Conservation (phyloP, 768 basidiomycete genomes). For the Xerocomellus chrysenteron region DNA sequence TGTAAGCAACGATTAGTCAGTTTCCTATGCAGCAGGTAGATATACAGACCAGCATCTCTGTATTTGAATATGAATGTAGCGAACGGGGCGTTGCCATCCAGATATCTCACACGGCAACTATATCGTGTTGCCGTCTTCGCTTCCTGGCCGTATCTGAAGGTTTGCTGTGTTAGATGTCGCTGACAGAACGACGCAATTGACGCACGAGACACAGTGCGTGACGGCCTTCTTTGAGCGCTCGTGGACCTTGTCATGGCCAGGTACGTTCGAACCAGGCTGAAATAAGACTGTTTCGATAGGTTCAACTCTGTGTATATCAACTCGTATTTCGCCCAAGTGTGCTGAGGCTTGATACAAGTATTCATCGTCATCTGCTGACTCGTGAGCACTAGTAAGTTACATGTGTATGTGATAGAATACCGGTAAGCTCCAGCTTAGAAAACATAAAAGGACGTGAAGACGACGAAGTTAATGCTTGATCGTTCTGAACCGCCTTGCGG, state of each 20-base stretch:
- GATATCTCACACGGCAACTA: not conserved
- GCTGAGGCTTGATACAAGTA: conserved; percentile 13
- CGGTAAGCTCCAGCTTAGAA: conserved; percentile 28
- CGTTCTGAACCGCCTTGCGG: conserved; percentile 8
- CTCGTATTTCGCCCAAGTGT: conserved; percentile 23
- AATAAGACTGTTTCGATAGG: fast-evolving
- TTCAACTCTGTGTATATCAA: conserved; percentile 9
- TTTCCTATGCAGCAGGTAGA: not conserved
- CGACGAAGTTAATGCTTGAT: conserved; percentile 11
- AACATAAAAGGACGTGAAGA: conserved; percentile 24
- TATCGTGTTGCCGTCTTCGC: not conserved
- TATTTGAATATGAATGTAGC: conserved; percentile 33
- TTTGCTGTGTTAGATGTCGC: not conserved
- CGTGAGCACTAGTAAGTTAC: conserved; percentile 4
- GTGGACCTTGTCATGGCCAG: conserved; percentile 23
- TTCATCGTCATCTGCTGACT: conserved; percentile 27
- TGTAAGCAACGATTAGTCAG: not conserved
- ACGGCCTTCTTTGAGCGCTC: conserved; percentile 34
- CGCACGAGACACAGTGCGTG: conserved; percentile 29
- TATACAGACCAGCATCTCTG: conserved; percentile 26
- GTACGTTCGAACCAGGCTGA: not conserved
- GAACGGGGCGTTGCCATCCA: conserved; percentile 20
- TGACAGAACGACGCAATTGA: not conserved
- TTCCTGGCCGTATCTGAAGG: conserved; percentile 26
- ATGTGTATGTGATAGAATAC: conserved; percentile 14